Percentiles rank a stretch among this genome's conserved stretches.
phyloP scores from a whole-genome alignment of 2,329 filamentous ascomycete species.

The Apiospora phragmitis region DNA sequence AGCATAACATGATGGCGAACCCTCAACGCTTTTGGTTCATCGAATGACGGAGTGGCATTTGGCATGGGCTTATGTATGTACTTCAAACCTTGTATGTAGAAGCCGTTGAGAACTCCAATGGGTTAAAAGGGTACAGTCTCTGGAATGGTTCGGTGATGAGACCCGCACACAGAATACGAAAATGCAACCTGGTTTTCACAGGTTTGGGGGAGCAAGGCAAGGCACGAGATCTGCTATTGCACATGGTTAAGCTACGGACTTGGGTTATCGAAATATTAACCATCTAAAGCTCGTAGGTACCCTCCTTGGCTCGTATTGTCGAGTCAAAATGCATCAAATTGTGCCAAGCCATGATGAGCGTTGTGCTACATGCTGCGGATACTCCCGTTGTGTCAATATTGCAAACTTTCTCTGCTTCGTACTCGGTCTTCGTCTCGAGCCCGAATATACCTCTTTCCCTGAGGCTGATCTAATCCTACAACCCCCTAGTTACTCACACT shows the following conservation, averaged over 20 bases:
- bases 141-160: not conserved
- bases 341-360: not conserved
- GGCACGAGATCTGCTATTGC: not conserved
- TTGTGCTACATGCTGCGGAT: not conserved
- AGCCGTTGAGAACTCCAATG: not conserved
- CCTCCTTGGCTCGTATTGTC: not conserved
- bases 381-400: not conserved
- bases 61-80: not conserved
- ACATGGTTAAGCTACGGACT: not conserved
- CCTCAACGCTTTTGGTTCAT: not conserved
- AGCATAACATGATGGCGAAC: not conserved
- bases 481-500: not conserved
- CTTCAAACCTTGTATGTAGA: not conserved
- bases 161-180: not conserved
- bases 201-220: not conserved
- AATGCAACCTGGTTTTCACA: not conserved
- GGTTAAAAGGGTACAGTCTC: not conserved
- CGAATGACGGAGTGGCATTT: not conserved
- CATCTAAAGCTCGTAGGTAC: not conserved
- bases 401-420: not conserved
- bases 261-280: not conserved
- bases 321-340: not conserved
- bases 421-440: not conserved
- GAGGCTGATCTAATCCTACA: not conserved
- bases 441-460: not conserved